Conservation (phyloP, 352 stramenopile species). For the Saprolegnia diclina region DNA sequence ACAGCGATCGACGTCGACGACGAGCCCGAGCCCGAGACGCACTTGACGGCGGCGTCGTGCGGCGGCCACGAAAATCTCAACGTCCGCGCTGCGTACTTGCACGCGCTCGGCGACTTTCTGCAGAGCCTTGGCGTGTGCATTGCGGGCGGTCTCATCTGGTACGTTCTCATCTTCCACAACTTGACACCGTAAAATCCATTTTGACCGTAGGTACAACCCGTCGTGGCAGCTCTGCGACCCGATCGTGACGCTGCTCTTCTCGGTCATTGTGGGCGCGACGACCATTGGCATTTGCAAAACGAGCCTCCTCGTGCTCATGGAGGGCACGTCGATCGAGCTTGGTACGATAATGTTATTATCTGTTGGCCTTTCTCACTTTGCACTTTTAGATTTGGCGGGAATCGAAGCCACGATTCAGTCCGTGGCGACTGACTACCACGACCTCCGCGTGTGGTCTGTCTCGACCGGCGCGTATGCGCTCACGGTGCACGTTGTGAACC, state of each 20-base stretch:
- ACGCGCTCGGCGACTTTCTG: constrained; percentile 95
- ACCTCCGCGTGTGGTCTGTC: constrained; percentile 97
- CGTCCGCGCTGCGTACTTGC: constrained; percentile 96
- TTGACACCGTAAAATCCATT: neutral
- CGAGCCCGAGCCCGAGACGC: neutral
- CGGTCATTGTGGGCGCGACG: constrained; percentile 90
- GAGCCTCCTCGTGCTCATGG: constrained; percentile 92
- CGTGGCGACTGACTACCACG: constrained; percentile 89
- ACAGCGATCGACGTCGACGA: constrained; percentile 12
- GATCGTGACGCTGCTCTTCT: constrained; percentile 96
- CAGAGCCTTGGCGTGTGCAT: constrained; percentile 96
- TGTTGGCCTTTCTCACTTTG: constrained; percentile 1
- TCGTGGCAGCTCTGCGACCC: constrained; percentile 94
- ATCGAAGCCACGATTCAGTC: constrained; percentile 40
- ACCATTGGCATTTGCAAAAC: constrained; percentile 89
- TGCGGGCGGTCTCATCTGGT: constrained; percentile 95
- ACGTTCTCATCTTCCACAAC: constrained; percentile 29
- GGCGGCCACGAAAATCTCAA: constrained; percentile 89
- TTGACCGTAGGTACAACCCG: constrained; percentile 49
- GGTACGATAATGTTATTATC: too few relatives aligned
- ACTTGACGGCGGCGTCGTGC: neutral
- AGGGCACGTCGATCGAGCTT: constrained; percentile 73
- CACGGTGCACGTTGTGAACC: constrained; percentile 82
- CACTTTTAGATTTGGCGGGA: constrained; percentile 40
- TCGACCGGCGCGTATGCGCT: constrained; percentile 83